Evolutionary conservation across 371 early-diverging fungal genomes (phyloP), one percentile per base, ranked within the genome.

Genomic region (Chytridiales sp.): DNA sequence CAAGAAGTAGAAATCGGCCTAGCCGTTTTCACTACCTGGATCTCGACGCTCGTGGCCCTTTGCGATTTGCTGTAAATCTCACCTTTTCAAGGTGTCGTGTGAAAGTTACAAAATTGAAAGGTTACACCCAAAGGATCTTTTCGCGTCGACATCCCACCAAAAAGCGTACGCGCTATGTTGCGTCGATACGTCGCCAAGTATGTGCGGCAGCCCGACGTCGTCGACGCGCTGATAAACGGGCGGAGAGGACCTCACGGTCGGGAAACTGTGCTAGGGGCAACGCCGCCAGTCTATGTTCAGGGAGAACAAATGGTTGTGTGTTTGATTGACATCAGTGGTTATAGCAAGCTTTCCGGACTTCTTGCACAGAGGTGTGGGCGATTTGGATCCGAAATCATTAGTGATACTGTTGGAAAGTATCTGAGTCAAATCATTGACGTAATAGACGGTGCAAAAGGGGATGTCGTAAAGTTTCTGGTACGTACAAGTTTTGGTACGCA

Each of bases 381-480:
- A 19, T 51, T 51, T 36, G 52, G 52, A 22, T 51, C 52, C 21
- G 52, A 51, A 24, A 4, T 51, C 9, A 51, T 51, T 38, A 51
- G 52, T 38, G 36, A 36, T 36, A 51, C 52, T 17, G 52, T 51
- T 8, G 52, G 52, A 36, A 51, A 51, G 36, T 51, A 51, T 35
- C 36, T 51, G 29, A 36, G 52, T 24, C 52, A 51, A 38, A 51
- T 51, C 34, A 51, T 51, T 35, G 52, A 51, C 22, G 13, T 51
- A 8, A 51, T 51, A 13, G 52, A 51, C 11, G 34, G 24, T 35
- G 52, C 26, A 35, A 51, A 51, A 35, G 52, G 52, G 8, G 52
- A 51, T 36, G 52, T 51, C 36, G 52, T 51, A 19, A 51, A 51
- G 52, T 51, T 51, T 36, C 22, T 51, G 32, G 52, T 51, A 13